Evolutionary conservation across 169 alveolate species (phyloP), one percentile per base, ranked within the genome.

Genomic region (Cryptosporidium parvum): DNA sequence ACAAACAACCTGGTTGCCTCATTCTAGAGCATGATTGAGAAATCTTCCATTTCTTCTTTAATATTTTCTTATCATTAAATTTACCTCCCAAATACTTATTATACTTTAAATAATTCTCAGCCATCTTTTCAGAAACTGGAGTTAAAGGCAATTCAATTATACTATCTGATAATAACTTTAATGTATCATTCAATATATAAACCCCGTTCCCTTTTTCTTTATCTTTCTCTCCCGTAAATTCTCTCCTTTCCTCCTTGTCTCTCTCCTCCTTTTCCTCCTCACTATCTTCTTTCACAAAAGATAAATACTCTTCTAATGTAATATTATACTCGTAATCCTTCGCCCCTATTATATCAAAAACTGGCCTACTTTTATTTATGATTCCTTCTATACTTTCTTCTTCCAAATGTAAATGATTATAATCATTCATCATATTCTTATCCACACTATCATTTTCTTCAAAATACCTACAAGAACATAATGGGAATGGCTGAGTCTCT

Each of bases 391-490:
- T 48, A 48, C 23, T 21, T 21, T 42, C 48, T 12, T 42, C 48
- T 9, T 42, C 48, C 1, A 42, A 12, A 42, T 8, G 48, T 8
- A 8, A 9, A 9, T 56, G 67, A 23, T 16, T 16, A 26, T 26
- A 23, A n/a, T 26, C 39, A 4, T 10, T 37, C 8, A 10, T 26
- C 39, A 31, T 58, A 26, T 80, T 35, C 18, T 26, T 14, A 31
- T 29, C 39, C 45, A 3, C 9, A 45, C n/a, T 44, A 14, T 10
- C 35, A 16, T 26, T 33, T 5, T 80, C 65, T 51, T 80, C 89
- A 18, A 80, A 62, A 37, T 80, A 80, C 53, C 89, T 80, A 62
- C 89, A 80, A 33, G 89, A 62, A 65, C 89, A 80, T 31, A 80
- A 29, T 8, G 89, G 89, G 62, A 62, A 80, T 29, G 89, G 89